Conservation (phyloP, 495 filamentous ascomycete species). For the Recurvomyces mirabilis region DNA sequence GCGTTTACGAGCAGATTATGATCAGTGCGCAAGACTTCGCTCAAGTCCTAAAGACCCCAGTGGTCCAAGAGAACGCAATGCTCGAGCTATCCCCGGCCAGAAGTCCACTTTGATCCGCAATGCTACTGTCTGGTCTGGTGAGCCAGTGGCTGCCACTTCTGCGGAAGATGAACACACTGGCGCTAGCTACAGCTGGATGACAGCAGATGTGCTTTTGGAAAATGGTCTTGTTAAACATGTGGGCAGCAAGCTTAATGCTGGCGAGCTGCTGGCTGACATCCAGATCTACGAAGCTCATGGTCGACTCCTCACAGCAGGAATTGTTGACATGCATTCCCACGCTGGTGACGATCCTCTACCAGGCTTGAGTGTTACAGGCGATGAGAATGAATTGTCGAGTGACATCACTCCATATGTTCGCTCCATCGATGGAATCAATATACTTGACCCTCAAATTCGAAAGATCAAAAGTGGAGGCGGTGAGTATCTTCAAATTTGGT, state of each 20-base stretch:
- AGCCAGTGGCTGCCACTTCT: constrained; percentile 13
- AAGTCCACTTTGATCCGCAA: constrained; percentile 22
- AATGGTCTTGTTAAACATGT: constrained; percentile 22
- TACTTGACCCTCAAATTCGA: constrained; percentile 43
- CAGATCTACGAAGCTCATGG: constrained; percentile 42
- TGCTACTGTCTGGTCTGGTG: constrained; percentile 26
- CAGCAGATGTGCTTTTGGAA: constrained; percentile 22
- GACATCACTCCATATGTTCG: constrained; percentile 46
- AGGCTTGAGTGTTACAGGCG: constrained; percentile 32
- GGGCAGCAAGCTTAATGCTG: constrained; percentile 4
- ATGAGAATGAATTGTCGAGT: constrained; percentile 34
- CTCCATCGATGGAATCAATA: constrained; percentile 46
- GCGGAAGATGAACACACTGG: constrained; percentile 17
- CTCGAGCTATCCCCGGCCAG: constrained; percentile 19
- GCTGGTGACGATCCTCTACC: constrained; percentile 23
- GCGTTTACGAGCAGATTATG: constrained; percentile 16
- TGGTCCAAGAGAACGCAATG: constrained; percentile 18
- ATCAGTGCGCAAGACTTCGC: constrained; percentile 16
- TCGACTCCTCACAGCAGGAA: constrained; percentile 48
- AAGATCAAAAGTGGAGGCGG: constrained; percentile 58
- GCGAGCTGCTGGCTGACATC: constrained; percentile 8
- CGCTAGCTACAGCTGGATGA: constrained; percentile 22
- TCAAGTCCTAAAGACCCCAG: constrained; percentile 9
- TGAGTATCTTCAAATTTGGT: too few species aligned
- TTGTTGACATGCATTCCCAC: constrained; percentile 61